phyloP scores from a whole-genome alignment of 768 basidiomycete species.

The Pisolithus sp. region DNA sequence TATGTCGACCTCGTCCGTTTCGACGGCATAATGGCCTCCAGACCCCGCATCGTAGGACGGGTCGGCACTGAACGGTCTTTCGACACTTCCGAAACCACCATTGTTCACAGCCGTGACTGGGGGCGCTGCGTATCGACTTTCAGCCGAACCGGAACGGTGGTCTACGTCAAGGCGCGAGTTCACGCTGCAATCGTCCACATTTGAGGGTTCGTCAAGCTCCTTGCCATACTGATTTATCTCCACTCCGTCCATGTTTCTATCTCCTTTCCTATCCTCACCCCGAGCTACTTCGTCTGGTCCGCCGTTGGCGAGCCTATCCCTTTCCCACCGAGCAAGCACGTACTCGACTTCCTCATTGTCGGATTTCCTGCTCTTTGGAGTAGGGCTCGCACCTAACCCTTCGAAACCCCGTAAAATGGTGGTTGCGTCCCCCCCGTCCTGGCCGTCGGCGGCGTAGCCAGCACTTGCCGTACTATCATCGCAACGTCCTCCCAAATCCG shows the following conservation, averaged over 20 bases:
- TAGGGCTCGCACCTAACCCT: constrained; percentile 22
- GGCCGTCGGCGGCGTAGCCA: constrained; percentile 13
- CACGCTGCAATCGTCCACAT: neutral
- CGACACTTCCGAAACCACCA: neutral
- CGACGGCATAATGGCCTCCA: constrained; percentile 3
- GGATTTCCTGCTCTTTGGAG: constrained; percentile 8
- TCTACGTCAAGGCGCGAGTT: neutral
- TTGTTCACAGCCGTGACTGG: too few species aligned
- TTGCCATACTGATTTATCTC: neutral
- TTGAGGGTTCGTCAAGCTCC: neutral
- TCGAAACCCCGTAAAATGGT: constrained; percentile 14
- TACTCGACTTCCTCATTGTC: constrained; percentile 12
- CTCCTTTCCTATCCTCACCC: neutral
- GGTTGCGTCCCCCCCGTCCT: neutral
- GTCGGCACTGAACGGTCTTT: neutral
- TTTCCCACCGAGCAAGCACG: constrained; percentile 23
- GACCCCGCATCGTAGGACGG: constrained; percentile 3
- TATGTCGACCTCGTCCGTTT: constrained; percentile 8
- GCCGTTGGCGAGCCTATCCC: constrained; percentile 4
- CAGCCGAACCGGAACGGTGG: too few species aligned
- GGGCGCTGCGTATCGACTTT: too few species aligned
- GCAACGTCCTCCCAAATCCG: neutral
- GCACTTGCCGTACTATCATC: constrained; percentile 11
- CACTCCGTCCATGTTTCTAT: neutral
- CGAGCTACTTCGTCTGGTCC: neutral